Conservation (phyloP, 2,329 filamentous ascomycete species). For the Arthrobotrys conoides region DNA sequence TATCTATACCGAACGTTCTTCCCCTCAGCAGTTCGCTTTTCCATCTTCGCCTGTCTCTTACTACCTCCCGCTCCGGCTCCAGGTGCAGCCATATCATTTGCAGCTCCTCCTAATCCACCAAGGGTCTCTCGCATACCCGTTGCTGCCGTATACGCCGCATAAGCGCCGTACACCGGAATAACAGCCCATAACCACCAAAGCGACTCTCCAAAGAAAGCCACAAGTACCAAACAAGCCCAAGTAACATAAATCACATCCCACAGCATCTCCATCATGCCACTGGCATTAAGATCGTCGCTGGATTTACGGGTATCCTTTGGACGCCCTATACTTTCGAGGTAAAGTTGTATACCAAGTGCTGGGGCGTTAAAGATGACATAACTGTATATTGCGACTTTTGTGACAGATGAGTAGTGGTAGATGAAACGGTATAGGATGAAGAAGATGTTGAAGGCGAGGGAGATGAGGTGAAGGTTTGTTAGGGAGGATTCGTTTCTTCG, state of each 20-base stretch:
- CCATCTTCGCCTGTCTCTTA: slow-evolving; percentile 72
- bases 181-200: slow-evolving; percentile 76
- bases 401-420: slow-evolving; percentile 70
- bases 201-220: slow-evolving; percentile 83
- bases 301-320: slow-evolving; percentile 73
- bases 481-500: slow-evolving; percentile 83
- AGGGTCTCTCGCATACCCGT: slow-evolving; percentile 69
- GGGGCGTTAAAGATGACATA: slow-evolving; percentile 83
- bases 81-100: slow-evolving; percentile 63
- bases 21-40: slow-evolving; percentile 67
- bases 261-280: slow-evolving; percentile 96
- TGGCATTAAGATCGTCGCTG: slow-evolving; percentile 88
- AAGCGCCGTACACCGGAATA: slow-evolving; percentile 70
- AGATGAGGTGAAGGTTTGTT: slow-evolving; percentile 84
- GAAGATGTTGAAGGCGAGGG: slow-evolving; percentile 78
- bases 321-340: slow-evolving; percentile 86
- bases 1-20: slow-evolving; percentile 53
- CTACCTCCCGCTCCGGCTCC: slow-evolving; percentile 69
- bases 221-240: slow-evolving; percentile 81
- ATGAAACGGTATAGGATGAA: slow-evolving; percentile 81
- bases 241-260: slow-evolving; percentile 98
- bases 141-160: slow-evolving; percentile 69
- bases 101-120: slow-evolving; percentile 65
- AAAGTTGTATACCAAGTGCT: slow-evolving; percentile 82
- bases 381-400: slow-evolving; percentile 69